phyloP scores from a whole-genome alignment of 2,329 filamentous ascomycete species.

The Aspergillus bombycis region DNA sequence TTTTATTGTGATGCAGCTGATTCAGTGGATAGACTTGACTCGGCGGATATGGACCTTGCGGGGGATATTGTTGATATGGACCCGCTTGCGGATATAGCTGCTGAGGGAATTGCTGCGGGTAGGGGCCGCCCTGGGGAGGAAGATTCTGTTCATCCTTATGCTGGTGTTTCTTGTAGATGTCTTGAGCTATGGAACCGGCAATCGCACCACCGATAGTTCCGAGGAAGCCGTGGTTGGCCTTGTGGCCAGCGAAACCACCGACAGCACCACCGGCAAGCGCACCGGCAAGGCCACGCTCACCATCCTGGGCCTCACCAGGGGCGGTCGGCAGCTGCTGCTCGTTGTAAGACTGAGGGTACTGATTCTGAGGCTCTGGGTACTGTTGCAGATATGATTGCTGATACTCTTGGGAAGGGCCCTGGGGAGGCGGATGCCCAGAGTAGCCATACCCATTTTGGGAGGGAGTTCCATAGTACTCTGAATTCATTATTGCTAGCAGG shows the following conservation, averaged over 20 bases:
- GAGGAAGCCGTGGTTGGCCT: constrained; percentile 52
- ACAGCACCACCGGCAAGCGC: constrained; percentile 51
- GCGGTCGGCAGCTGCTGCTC: background rate
- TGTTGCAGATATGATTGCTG: background rate
- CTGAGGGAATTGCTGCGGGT: background rate
- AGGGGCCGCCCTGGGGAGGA: background rate
- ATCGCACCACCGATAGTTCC: constrained; percentile 53
- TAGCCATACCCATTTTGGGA: background rate
- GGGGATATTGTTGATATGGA: background rate
- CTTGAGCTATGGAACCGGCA: background rate
- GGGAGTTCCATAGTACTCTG: background rate
- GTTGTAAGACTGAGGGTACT: background rate
- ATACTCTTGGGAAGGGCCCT: background rate
- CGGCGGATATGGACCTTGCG: background rate
- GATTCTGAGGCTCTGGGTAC: background rate
- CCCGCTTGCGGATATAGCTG: background rate
- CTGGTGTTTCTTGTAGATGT: background rate
- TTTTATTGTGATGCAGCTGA: background rate
- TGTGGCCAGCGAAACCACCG: constrained; percentile 50
- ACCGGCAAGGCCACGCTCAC: constrained; percentile 26
- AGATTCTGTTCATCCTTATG: background rate
- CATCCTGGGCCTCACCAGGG: background rate
- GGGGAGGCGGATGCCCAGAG: background rate
- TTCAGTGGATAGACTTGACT: background rate
- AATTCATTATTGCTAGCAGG: background rate